phyloP scores from a whole-genome alignment of 768 basidiomycete species.

The Tricholoma sp. region DNA sequence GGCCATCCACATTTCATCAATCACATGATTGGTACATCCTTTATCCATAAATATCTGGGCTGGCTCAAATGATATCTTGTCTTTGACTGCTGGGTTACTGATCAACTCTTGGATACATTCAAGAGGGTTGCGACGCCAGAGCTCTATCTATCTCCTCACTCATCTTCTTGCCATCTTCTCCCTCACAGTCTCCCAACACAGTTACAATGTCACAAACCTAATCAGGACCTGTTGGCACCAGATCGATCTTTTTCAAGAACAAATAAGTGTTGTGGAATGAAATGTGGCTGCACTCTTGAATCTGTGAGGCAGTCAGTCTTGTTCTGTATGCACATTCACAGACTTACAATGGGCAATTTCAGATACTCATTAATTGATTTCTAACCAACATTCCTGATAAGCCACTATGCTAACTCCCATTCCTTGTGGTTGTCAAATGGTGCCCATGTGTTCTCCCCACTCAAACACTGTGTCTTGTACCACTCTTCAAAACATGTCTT shows the following conservation, averaged over 20 bases:
- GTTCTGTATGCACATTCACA: neutral
- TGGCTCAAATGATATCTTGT: constrained; percentile 22
- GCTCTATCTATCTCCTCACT: constrained; percentile 9
- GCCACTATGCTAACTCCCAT: constrained; percentile 28
- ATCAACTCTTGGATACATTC: constrained; percentile 24
- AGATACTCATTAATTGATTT: constrained; percentile 26
- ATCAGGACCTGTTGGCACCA: constrained; percentile 15
- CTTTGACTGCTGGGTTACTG: constrained; percentile 24
- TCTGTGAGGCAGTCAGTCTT: constrained; percentile 9
- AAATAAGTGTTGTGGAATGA: constrained; percentile 21
- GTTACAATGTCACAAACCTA: constrained; percentile 19
- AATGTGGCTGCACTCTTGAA: constrained; percentile 8
- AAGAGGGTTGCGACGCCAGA: constrained; percentile 22
- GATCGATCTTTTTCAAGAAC: constrained; percentile 21
- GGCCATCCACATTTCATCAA: neutral
- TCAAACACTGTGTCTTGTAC: neutral
- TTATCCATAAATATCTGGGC: constrained; percentile 15
- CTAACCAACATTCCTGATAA: constrained; percentile 22
- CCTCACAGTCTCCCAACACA: constrained; percentile 12
- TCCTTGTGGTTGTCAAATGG: constrained; percentile 20
- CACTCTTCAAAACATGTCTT: constrained; percentile 14
- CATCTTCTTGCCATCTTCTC: constrained; percentile 6
- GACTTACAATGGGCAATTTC: constrained; percentile 22
- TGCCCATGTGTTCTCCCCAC: neutral
- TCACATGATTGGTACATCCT: constrained; percentile 7